Base-by-base conservation (phyloP, 768 basidiomycete genomes). In the Tylopilus balloui region DNA sequence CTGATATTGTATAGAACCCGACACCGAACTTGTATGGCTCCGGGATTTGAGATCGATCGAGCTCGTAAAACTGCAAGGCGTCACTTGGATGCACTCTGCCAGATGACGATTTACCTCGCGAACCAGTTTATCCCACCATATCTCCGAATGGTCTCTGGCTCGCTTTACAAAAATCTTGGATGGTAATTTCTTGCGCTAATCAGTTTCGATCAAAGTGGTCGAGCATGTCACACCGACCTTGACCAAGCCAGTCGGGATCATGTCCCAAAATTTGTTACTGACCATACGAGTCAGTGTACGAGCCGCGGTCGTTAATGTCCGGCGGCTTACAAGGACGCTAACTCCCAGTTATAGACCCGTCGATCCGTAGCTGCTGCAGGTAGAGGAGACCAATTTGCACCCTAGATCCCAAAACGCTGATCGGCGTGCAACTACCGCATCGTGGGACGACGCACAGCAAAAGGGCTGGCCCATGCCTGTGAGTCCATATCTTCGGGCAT, bases 401-500 rank as follows among this genome's bases (percentile, higher is more conserved):
- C 76, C 76, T 77, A 47, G 5, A 3, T 24, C 19, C 52, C 17
- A 32, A 44, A 3, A 8, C 20, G 35, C 17, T 6, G 20, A 27
- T 55, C 17, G 37, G 38, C 2, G 10, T 39, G 23, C 15, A 46
- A 14, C 12, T 14, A 32, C 45, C 17, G 34, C 14, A 6, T 24
- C 6, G 25, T 34, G 35, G 14, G 17, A 39, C 20, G 20, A 61
- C 71, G 45, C 48, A 76, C 75, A 50, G 78, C 76, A 63, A 77
- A 78, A n/a, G 78, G 78, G 46, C 73, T 77, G 9, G 76, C 68
- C 64, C 73, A 78, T 4, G 67, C 73, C 44, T 75, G 73, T 4
- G 74, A 77, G 38, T 65, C 65, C 55, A 59, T 62, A 37, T 67
- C 63, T 38, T 65, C 54, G 2, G 69, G 68, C 63, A 72, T 70